Conservation (phyloP, 805 yeast genomes). For the Myxozyma monticola region DNA sequence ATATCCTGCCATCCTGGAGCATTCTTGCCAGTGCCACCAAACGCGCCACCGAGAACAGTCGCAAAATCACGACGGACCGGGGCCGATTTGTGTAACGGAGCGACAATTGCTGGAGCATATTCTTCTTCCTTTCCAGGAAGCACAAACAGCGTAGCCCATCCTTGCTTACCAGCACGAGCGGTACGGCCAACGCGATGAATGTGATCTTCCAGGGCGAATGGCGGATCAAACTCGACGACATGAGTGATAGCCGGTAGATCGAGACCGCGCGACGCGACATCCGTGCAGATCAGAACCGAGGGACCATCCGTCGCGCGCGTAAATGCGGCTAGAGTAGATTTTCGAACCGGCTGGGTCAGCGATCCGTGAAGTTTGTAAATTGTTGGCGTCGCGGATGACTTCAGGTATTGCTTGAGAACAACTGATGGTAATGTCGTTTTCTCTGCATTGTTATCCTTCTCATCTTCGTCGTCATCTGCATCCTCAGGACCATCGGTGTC, state of each 20-base stretch:
- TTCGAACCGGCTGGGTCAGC: conserved; percentile 77
- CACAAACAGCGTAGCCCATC: conserved; percentile 74
- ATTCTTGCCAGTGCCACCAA: conserved; percentile 35
- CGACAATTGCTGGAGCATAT: conserved; percentile 61
- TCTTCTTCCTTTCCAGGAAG: conserved; percentile 90
- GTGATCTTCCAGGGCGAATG: conserved; percentile 91
- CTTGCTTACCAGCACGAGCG: conserved; percentile 92
- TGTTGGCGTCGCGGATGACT: conserved; percentile 43
- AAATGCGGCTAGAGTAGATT: conserved; percentile 70
- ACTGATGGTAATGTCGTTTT: conserved; percentile 13
- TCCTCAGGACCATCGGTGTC: conserved; percentile 40
- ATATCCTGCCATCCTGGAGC: conserved; percentile 71
- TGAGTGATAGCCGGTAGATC: conserved; percentile 84
- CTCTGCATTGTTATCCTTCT: conserved; percentile 10
- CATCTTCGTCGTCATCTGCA: conserved; percentile 39
- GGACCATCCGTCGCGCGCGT: conserved; percentile 29
- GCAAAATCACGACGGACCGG: conserved; percentile 51
- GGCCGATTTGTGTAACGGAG: conserved; percentile 55
- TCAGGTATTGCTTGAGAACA: conserved; percentile 6
- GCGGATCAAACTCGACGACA: conserved; percentile 93
- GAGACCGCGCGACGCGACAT: conserved; percentile 95
- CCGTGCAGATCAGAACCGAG: conserved; percentile 84
- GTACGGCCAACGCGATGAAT: conserved; percentile 96
- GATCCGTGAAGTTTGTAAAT: conserved; percentile 86
- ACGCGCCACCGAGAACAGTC: conserved; percentile 38